These are phyloP conservation scores for Coniophora puteana DNA, from an alignment of 1,284 basidiomycete species.

Conservation along the genomic window DNA sequence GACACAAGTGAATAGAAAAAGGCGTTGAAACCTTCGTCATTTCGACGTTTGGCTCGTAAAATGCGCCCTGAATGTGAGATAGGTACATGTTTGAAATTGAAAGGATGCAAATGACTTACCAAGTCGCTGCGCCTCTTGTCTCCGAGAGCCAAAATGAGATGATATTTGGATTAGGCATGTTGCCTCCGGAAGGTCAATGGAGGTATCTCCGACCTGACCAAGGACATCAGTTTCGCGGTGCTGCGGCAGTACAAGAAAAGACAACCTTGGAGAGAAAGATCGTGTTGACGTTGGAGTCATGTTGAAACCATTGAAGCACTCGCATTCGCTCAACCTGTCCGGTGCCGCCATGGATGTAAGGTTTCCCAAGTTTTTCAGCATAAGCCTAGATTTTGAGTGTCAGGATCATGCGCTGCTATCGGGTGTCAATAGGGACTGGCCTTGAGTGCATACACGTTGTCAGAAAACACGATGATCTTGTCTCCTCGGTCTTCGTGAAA, in stretches of 20 bases:
- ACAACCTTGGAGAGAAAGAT: slow-evolving; percentile 95
- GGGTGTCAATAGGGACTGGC: slow-evolving; percentile 40
- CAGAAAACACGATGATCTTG: slow-evolving; percentile 99
- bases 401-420: not conserved
- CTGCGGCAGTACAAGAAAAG: slow-evolving; percentile 9
- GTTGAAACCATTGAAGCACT: slow-evolving; percentile 94
- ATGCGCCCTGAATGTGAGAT: slow-evolving; percentile 71
- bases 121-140: slow-evolving; percentile 96
- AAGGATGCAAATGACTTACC: slow-evolving; percentile 43
- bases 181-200: slow-evolving; percentile 98
- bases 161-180: slow-evolving; percentile 99
- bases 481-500: slow-evolving; percentile 98
- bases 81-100: slow-evolving; percentile 9
- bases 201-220: slow-evolving; percentile 92
- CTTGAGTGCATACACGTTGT: slow-evolving; percentile 97
- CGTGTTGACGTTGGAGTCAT: slow-evolving; percentile 94
- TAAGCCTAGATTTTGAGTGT: slow-evolving; percentile 63
- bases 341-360: slow-evolving; percentile 96
- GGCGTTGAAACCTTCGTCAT: slow-evolving; percentile 99
- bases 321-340: slow-evolving; percentile 95
- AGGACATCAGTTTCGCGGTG: slow-evolving; percentile 13
- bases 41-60: slow-evolving; percentile 93
- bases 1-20: slow-evolving; percentile 99
- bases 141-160: slow-evolving; percentile 97
- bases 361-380: slow-evolving; percentile 90